These are phyloP conservation scores for Eragrostis curvula DNA, from an alignment of 176 grass and related monocot species.

Conservation along the genomic window DNA sequence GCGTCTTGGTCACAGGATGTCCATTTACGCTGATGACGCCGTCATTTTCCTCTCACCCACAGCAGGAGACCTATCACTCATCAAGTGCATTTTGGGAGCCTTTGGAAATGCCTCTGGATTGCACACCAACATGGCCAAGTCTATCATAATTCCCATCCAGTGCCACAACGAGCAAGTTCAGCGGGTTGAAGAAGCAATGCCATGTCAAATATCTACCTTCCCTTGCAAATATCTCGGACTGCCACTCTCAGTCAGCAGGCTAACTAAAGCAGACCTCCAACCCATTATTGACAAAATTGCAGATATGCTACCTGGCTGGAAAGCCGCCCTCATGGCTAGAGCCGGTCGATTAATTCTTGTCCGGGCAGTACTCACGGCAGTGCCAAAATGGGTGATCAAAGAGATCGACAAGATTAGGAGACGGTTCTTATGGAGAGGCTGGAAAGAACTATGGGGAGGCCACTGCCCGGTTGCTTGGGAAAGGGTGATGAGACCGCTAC, in stretches of 20 bases:
- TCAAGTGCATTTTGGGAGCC: not conserved
- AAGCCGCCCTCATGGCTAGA: too few species aligned
- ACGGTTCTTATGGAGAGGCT: too few species aligned
- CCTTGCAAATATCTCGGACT: not conserved
- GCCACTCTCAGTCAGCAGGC: not conserved
- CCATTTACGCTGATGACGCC: not conserved
- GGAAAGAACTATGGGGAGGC: too few species aligned
- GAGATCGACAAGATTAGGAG: too few species aligned
- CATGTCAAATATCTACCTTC: not conserved
- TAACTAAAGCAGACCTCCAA: not conserved
- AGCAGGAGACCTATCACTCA: not conserved
- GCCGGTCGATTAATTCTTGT: too few species aligned
- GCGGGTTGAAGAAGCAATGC: not conserved
- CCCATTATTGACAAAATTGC: too few species aligned
- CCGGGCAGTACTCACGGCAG: too few species aligned
- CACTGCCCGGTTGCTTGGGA: too few species aligned
- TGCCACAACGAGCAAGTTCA: not conserved
- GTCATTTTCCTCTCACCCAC: not conserved
- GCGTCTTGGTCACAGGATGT: too few species aligned
- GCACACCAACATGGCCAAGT: not conserved
- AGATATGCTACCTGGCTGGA: too few species aligned
- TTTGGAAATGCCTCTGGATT: not conserved
- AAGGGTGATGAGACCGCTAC: too few species aligned
- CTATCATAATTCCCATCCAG: not conserved
- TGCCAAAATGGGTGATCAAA: too few species aligned